Base-by-base conservation (phyloP, 31 red algal genomes). In the Asparagopsis taxiformis region DNA sequence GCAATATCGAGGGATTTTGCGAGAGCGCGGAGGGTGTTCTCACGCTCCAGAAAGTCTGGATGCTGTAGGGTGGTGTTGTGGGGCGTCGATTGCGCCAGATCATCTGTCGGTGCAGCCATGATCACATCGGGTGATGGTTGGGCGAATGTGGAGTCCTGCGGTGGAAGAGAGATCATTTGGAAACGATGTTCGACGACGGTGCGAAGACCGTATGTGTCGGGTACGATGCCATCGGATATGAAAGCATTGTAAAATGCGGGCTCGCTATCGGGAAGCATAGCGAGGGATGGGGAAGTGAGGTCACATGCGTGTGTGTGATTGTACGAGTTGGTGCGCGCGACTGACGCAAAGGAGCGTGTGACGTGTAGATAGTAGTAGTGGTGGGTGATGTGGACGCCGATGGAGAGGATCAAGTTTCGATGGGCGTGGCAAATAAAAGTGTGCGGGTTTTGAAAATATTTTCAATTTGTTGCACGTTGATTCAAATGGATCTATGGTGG, bases 161-260 rank as follows among this genome's bases (percentile, higher is more conserved):
- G 50, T 21, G 82, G 71, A 11, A 87, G 60, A 0, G 82, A 44
- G 21, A 77, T 30, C n/a, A 87, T 58, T 29, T 67, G 70, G 3
- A 56, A 57, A 37, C 80, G 80, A 48, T 85, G 67, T 61, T 87
- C 82, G 8, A 74, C 63, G 0, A 87, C 70, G 1, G 82, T 87
- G 31, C 82, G 70, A 25, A 62, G 61, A 32, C 71, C 82, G 50
- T 87, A 74, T 20, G 48, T 31, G 8, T 67, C 62, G 3, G 82
- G 82, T 16, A 87, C 38, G 34, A 87, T 65, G 62, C 82, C 82
- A 48, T 75, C 82, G 36, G 63, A 60, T 24, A 44, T 71, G 55
- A 87, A 87, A 2, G 82, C 52, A 48, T 87, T 87, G 26, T 59
- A 53, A 26, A 70, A 55, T 33, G 34, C 59, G 20, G 82, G 50